Percentiles rank a stretch among this genome's conserved stretches.
These are phyloP conservation scores for Athelia sp. DNA, from an alignment of 1,284 basidiomycete species.

Conservation along the genomic window DNA sequence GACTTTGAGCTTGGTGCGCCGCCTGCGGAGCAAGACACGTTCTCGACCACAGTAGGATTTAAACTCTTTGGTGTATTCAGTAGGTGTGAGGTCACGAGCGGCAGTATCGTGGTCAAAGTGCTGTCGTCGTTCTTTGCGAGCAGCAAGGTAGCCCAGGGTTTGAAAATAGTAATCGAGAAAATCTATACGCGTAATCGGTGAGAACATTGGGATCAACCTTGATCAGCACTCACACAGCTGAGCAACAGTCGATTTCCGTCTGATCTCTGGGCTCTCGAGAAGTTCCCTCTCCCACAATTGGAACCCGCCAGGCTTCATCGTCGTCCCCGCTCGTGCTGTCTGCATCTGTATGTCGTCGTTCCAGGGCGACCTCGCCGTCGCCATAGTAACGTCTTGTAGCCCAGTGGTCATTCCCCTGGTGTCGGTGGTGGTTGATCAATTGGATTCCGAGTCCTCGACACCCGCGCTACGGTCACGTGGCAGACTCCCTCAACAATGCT, in stretches of 20 bases:
- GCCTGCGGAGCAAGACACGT: slow-evolving; percentile 83
- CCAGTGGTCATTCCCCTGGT: slow-evolving; percentile 32
- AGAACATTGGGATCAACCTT: slow-evolving; percentile 9
- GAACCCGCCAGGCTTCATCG: slow-evolving; percentile 49
- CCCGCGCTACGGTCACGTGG: not conserved
- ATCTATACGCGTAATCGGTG: slow-evolving; percentile 40
- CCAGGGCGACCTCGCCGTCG: slow-evolving; percentile 50
- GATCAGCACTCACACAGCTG: slow-evolving; percentile 73
- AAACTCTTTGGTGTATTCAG: slow-evolving; percentile 76
- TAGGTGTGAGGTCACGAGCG: slow-evolving; percentile 51
- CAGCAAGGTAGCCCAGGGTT: slow-evolving; percentile 79
- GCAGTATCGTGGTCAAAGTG: slow-evolving; percentile 83
- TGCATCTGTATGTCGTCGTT: slow-evolving; percentile 63
- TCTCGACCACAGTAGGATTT: slow-evolving; percentile 90
- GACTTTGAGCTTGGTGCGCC: slow-evolving; percentile 81
- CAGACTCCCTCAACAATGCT: no score
- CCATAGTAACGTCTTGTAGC: slow-evolving; percentile 60
- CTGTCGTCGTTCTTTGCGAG: slow-evolving; percentile 77
- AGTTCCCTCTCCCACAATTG: slow-evolving; percentile 84
- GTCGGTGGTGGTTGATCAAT: not conserved
- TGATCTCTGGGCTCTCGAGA: slow-evolving; percentile 79
- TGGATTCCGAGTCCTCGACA: not conserved
- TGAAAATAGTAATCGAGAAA: slow-evolving; percentile 96
- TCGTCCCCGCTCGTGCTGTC: slow-evolving; percentile 51
- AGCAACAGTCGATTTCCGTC: slow-evolving; percentile 90